These are phyloP conservation scores for Cercophora scortea DNA, from an alignment of 495 filamentous ascomycete genomes.

Conservation along the genomic window DNA sequence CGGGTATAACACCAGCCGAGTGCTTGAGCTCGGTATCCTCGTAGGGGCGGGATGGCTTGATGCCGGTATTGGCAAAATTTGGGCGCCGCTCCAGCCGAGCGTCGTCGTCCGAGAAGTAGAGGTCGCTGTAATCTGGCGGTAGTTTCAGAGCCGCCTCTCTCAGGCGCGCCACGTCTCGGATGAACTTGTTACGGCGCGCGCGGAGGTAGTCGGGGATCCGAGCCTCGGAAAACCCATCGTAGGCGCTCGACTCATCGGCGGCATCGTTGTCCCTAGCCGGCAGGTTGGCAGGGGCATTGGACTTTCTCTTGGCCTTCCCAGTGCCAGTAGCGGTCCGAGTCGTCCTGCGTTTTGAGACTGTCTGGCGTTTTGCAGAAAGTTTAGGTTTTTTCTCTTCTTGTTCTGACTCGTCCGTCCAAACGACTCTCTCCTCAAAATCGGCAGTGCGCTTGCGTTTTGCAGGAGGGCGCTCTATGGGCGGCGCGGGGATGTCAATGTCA, in stretches of 20 bases:
- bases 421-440: slow-evolving; percentile 25
- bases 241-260: slow-evolving; percentile 11
- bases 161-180: slow-evolving; percentile 47
- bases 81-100: slow-evolving; percentile 60
- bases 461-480: not conserved
- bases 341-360: slow-evolving; percentile 2
- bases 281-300: slow-evolving; percentile 1
- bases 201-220: slow-evolving; percentile 38
- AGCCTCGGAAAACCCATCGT: slow-evolving; percentile 21
- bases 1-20: slow-evolving; percentile 80
- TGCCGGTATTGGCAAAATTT: slow-evolving; percentile 48
- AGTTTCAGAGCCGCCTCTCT: slow-evolving; percentile 63
- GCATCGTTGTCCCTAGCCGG: slow-evolving; percentile 2
- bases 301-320: not conserved
- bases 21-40: slow-evolving; percentile 65
- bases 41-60: slow-evolving; percentile 58
- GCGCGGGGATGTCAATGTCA: not conserved
- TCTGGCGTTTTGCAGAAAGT: slow-evolving; percentile 10
- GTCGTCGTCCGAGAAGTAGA: slow-evolving; percentile 87
- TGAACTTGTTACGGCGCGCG: slow-evolving; percentile 50
- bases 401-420: slow-evolving; percentile 34
- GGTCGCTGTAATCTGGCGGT: slow-evolving; percentile 70
- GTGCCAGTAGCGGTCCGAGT: not conserved
- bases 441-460: slow-evolving; percentile 19
- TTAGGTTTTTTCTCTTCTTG: slow-evolving; percentile 1